These are phyloP conservation scores for Xylariomycetidae sp. DNA, from an alignment of 2,329 filamentous ascomycete species.

Conservation along the genomic window DNA sequence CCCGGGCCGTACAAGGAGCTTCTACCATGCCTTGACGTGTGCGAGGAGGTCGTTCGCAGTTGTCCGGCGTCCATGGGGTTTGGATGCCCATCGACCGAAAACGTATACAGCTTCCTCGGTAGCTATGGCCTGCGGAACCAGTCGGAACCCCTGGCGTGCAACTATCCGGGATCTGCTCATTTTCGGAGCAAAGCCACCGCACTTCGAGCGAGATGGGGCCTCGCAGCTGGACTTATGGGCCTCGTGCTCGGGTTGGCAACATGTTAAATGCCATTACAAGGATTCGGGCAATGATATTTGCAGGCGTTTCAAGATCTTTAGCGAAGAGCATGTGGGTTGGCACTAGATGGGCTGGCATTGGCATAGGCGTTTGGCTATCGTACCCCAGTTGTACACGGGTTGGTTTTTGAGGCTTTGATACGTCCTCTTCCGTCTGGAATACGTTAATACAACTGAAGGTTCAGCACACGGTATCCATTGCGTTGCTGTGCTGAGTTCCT, in stretches of 20 bases:
- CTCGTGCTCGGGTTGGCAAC: slow-evolving; percentile 5
- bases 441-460: too few relatives aligned
- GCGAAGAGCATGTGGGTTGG: slow-evolving; percentile 9
- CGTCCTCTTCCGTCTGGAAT: too few relatives aligned
- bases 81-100: slow-evolving; percentile 54
- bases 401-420: slow-evolving; percentile 9
- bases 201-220: slow-evolving; percentile 3
- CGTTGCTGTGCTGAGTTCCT: too few relatives aligned
- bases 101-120: slow-evolving; percentile 33
- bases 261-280: neutral
- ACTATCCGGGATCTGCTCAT: slow-evolving; percentile 55
- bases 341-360: slow-evolving; percentile 18
- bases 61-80: slow-evolving; percentile 77
- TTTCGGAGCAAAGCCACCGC: slow-evolving; percentile 34
- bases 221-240: too few relatives aligned
- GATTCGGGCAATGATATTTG: too few relatives aligned
- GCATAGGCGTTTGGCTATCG: slow-evolving; percentile 24
- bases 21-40: slow-evolving; percentile 80
- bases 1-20: slow-evolving; percentile 94
- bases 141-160: slow-evolving; percentile 40
- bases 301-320: slow-evolving; percentile 9
- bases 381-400: too few relatives aligned
- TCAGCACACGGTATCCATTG: too few relatives aligned
- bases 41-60: slow-evolving; percentile 76
- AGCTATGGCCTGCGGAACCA: slow-evolving; percentile 36